Evolutionary conservation across 2,329 filamentous ascomycete species (phyloP).

Genomic region (Aureobasidium leucospermi): DNA sequence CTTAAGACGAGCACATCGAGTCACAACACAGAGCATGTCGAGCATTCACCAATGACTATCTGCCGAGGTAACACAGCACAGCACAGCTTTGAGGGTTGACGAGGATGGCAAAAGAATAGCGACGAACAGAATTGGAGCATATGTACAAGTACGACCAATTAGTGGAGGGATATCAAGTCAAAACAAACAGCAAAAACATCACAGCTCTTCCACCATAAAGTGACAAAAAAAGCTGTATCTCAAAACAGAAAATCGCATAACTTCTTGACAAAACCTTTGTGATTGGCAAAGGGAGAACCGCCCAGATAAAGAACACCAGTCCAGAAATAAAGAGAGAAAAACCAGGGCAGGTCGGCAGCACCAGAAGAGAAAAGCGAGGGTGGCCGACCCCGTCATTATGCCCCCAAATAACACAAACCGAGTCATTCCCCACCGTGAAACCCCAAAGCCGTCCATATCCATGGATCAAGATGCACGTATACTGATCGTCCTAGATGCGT

Average conservation of each 20-base stretch:
- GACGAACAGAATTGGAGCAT: neutral
- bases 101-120: neutral
- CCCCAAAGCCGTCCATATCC: constrained; percentile 3
- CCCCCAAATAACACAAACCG: neutral
- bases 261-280: constrained; percentile 4
- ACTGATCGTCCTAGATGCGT: neutral
- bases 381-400: constrained; percentile 8
- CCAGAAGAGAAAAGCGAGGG: neutral
- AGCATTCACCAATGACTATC: too few relatives aligned
- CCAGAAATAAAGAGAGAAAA: neutral
- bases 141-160: constrained; percentile 7
- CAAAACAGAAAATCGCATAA: neutral
- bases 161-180: neutral
- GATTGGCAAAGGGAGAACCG: neutral
- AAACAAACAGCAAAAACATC: neutral
- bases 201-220: neutral
- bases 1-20: too few relatives aligned
- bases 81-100: too few relatives aligned
- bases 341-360: constrained; percentile 6
- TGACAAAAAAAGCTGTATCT: neutral
- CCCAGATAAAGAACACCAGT: neutral
- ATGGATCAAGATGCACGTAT: constrained; percentile 10
- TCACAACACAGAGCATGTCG: too few relatives aligned
- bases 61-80: too few relatives aligned
- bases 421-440: neutral